Percentiles rank a stretch among this genome's conserved stretches.
These are phyloP conservation scores for Mycena latifolia DNA, from an alignment of 768 basidiomycete species.

Conservation along the genomic window DNA sequence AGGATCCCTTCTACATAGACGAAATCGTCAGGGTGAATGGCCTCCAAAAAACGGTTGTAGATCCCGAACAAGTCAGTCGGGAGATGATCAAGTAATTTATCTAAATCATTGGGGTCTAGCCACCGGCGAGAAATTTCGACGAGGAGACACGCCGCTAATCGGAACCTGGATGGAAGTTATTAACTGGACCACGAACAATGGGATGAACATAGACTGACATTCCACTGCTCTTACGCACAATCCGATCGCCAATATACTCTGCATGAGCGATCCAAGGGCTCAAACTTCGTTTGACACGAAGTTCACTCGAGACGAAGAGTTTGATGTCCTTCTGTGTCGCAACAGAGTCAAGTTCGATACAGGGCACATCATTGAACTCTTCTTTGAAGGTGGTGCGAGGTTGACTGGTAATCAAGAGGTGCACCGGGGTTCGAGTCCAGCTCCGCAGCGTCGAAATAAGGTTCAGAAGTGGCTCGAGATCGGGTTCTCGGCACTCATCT, in stretches of 20 bases:
- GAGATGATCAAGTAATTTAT: neutral
- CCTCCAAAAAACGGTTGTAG: neutral
- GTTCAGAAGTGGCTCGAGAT: neutral
- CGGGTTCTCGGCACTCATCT: neutral
- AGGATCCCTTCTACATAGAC: neutral
- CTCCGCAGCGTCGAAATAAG: neutral
- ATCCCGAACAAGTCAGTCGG: neutral
- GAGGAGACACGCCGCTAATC: conserved; percentile 13
- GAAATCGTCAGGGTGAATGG: neutral
- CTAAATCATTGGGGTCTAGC: neutral
- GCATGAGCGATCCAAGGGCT: neutral
- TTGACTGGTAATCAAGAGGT: conserved; percentile 15
- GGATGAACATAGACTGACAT: neutral
- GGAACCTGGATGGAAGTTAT: neutral
- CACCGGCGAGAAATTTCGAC: neutral
- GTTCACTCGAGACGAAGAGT: neutral
- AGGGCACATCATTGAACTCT: neutral
- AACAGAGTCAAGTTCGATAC: neutral
- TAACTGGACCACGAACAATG: neutral
- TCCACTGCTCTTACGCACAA: neutral
- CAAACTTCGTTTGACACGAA: neutral
- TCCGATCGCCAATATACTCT: neutral
- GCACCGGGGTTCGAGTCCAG: neutral
- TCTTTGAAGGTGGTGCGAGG: neutral
- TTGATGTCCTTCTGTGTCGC: neutral